These are phyloP conservation scores for Chlamydomonas incerta DNA, from an alignment of 139 green algal genomes.

Conservation along the genomic window DNA sequence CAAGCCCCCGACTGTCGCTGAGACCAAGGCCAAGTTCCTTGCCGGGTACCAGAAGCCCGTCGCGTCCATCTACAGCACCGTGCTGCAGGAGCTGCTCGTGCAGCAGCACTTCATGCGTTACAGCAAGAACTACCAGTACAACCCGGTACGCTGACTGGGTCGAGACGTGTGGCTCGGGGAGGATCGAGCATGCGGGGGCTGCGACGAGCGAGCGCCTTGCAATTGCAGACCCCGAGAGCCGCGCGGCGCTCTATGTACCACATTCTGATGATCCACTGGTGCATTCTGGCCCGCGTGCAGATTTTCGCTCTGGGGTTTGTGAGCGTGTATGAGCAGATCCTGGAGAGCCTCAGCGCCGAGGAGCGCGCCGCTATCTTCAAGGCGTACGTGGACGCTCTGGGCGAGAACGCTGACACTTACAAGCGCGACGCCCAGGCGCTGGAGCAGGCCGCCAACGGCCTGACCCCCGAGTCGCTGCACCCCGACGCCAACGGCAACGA, in stretches of 20 bases:
- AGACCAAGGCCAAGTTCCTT: slow-evolving; percentile 79
- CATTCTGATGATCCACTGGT: background rate
- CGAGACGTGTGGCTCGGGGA: no score
- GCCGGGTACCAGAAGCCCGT: slow-evolving; percentile 77
- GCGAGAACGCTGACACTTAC: slow-evolving; percentile 82
- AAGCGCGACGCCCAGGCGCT: slow-evolving; percentile 71
- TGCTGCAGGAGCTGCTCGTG: slow-evolving; percentile 93
- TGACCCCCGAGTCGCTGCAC: slow-evolving; percentile 57
- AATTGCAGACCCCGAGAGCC: no score
- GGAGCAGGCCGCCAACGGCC: slow-evolving; percentile 63
- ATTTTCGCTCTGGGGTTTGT: slow-evolving; percentile 90
- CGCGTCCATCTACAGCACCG: slow-evolving; percentile 84
- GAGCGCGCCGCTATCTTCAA: slow-evolving; percentile 74
- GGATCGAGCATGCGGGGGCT: background rate
- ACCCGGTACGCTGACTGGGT: slow-evolving; percentile 62
- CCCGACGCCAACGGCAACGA: slow-evolving; percentile 69
- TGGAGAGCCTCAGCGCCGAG: slow-evolving; percentile 69
- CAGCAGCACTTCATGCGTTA: slow-evolving; percentile 94
- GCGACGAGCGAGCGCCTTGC: background rate
- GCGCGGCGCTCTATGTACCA: background rate
- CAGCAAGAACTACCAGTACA: slow-evolving; percentile 91
- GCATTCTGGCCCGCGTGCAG: slow-evolving; percentile 50
- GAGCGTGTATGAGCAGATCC: slow-evolving; percentile 91
- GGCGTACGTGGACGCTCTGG: slow-evolving; percentile 83
- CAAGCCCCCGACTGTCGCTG: slow-evolving; percentile 66